A percentile compares a stretch with the other conserved stretches of the same genome.
phyloP scores from a whole-genome alignment of 495 filamentous ascomycete species.

The Neurospora pannonica region DNA sequence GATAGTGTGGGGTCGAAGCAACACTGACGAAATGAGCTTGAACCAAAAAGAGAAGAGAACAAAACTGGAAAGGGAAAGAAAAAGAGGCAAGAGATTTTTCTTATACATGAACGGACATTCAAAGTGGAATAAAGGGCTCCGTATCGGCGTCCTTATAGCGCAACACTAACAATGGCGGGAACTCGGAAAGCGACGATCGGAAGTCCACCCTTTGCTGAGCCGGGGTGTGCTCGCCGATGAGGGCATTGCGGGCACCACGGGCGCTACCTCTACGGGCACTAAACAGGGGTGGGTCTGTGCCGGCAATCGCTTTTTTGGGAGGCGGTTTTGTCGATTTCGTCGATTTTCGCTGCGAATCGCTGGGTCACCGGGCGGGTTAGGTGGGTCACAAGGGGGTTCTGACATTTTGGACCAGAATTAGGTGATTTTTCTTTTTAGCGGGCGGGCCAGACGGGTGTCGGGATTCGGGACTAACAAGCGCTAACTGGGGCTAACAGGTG shows the following conservation, averaged over 20 bases:
- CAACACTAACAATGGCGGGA: neutral
- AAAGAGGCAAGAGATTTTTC: neutral
- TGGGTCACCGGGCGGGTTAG: neutral
- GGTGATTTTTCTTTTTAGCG: neutral
- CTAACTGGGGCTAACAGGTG: neutral
- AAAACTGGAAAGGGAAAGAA: neutral
- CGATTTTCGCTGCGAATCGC: neutral
- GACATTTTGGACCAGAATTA: neutral
- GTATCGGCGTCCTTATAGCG: neutral
- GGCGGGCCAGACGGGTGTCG: neutral
- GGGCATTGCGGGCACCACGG: neutral
- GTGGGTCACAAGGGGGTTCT: neutral
- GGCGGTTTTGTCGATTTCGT: neutral
- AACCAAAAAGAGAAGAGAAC: neutral
- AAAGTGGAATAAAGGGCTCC: neutral
- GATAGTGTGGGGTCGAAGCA: neutral
- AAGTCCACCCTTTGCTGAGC: neutral
- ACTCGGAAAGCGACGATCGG: neutral
- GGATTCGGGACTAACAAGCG: neutral
- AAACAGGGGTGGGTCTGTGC: neutral
- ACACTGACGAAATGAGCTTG: neutral
- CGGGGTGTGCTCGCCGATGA: neutral
- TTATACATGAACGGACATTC: neutral
- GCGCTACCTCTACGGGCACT: neutral
- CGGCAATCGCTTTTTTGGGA: neutral